Conservation (phyloP, 257 asterid species). For the Schizonepeta tenuifolia region DNA sequence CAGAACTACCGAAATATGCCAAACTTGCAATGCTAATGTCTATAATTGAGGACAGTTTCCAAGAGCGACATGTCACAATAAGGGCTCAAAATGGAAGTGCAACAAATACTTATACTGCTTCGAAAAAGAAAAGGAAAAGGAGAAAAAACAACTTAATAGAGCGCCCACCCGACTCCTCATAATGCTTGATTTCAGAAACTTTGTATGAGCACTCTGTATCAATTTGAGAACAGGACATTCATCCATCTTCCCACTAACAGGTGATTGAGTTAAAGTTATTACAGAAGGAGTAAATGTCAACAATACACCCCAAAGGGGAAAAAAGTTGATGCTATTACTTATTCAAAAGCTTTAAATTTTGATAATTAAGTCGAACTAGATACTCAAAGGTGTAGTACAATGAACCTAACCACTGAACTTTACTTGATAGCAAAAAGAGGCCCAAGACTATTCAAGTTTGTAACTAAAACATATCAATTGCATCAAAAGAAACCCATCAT, state of each 20-base stretch:
- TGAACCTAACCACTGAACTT: not conserved
- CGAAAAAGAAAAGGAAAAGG: not conserved
- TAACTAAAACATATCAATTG: constrained; percentile 1
- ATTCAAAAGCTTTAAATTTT: constrained; percentile 26
- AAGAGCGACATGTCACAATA: constrained; percentile 25
- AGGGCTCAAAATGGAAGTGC: not conserved
- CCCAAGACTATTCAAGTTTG: not conserved
- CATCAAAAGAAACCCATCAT: constrained; percentile 19
- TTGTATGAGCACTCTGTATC: not conserved
- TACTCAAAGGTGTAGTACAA: not conserved
- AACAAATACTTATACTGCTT: constrained; percentile 9
- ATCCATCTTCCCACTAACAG: not conserved
- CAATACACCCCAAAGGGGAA: not conserved
- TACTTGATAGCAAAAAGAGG: constrained; percentile 7
- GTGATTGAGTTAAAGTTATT: not conserved
- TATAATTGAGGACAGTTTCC: not conserved
- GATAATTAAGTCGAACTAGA: constrained; percentile 10
- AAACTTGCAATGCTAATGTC: constrained; percentile 20
- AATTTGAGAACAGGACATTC: constrained; percentile 1
- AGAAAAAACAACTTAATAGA: not conserved
- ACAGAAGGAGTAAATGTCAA: not conserved
- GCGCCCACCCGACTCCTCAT: not conserved
- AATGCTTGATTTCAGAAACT: not conserved
- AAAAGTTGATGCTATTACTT: not conserved
- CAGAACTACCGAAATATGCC: not conserved